phyloP scores from a whole-genome alignment of 2,329 filamentous ascomycete genomes.

The Ophiocordyceps sinensis region DNA sequence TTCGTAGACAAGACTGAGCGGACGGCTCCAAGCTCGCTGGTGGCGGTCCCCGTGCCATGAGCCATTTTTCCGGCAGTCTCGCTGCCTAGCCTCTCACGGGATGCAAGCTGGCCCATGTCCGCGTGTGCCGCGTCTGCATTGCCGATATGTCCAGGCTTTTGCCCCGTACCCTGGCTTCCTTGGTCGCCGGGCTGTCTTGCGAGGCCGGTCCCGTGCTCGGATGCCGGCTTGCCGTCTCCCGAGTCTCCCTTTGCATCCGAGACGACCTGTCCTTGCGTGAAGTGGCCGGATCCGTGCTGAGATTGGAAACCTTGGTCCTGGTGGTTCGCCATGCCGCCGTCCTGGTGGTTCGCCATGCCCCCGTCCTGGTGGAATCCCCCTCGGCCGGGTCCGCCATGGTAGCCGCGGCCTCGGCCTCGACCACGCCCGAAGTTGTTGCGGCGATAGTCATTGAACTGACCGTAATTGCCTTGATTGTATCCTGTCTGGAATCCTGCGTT shows the following conservation, averaged over 20 bases:
- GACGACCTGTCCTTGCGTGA: slow-evolving; percentile 9
- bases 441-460: slow-evolving; percentile 68
- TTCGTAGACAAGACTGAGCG: slow-evolving; percentile 19
- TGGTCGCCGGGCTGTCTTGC: slow-evolving; percentile 8
- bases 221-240: slow-evolving; percentile 16
- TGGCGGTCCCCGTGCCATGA: slow-evolving; percentile 2
- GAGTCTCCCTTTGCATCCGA: slow-evolving; percentile 6
- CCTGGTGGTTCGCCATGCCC: slow-evolving; percentile 24
- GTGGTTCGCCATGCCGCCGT: slow-evolving; percentile 18
- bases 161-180: slow-evolving; percentile 4
- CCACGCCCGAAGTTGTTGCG: slow-evolving; percentile 51
- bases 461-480: slow-evolving; percentile 75
- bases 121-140: slow-evolving; percentile 7
- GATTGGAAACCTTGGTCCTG: slow-evolving; percentile 18
- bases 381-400: slow-evolving; percentile 39
- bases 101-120: slow-evolving; percentile 8
- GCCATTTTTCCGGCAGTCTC: slow-evolving; percentile 8
- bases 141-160: slow-evolving; percentile 4
- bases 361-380: slow-evolving; percentile 33
- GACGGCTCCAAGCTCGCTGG: slow-evolving; percentile 12
- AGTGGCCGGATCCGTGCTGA: slow-evolving; percentile 11
- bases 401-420: slow-evolving; percentile 51
- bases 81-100: slow-evolving; percentile 17
- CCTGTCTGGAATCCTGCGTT: slow-evolving; percentile 65
- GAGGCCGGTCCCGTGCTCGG: slow-evolving; percentile 24